Base-by-base conservation (phyloP, 1,139 yeast genomes). In the Saccharomyces hybrid region DNA sequence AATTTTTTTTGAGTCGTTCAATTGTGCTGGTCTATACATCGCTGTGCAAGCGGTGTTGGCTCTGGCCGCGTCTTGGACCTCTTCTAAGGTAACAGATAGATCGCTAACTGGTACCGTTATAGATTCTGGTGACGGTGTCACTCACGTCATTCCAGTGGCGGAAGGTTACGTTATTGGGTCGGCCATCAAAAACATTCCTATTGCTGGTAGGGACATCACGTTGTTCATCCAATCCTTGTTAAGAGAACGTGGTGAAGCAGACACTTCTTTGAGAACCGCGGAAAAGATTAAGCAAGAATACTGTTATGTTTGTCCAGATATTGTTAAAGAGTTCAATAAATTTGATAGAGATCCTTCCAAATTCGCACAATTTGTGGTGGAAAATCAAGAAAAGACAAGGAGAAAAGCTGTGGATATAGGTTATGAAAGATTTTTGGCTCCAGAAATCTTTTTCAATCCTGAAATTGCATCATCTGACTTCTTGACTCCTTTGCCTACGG, bases 41-140 rank as follows among this genome's bases (percentile, higher is more conserved):
- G 99, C 99, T 3, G 99, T 93, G 9, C 99, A 93, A 75, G 99
- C 99, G 0, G 99, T 93, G 51, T 79, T 93, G 62, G 99, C 99
- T 1, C 79, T 93, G 65, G 99, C 99, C 5, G 99, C 99, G 1
- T 90, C 97, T 6, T 93, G 99, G 99, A 93, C 99, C 8, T 88
- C 97, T 9, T 84, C 96, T 34, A 93, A 93, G 71, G 98, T 90
- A 42, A 86, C 86, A 58, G 99, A 93, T 68, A 83, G 98, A 72
- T 89, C 98, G 1, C 78, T 93, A 64, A 93, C 99, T 14, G 99
- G 99, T 72, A 93, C 99, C 0, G 99, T 93, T 57, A 91, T 93
- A 66, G 99, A 93, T 71, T 86, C 96, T 5, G 99, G 97, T 73
- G 97, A 89, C 68, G 97, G 97, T 76, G 97, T 93, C 2, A 93